These are phyloP conservation scores for Pleurozium schreberi DNA, from an alignment of 225 moss, liverwort and hornwort genomes.

Conservation along the genomic window DNA sequence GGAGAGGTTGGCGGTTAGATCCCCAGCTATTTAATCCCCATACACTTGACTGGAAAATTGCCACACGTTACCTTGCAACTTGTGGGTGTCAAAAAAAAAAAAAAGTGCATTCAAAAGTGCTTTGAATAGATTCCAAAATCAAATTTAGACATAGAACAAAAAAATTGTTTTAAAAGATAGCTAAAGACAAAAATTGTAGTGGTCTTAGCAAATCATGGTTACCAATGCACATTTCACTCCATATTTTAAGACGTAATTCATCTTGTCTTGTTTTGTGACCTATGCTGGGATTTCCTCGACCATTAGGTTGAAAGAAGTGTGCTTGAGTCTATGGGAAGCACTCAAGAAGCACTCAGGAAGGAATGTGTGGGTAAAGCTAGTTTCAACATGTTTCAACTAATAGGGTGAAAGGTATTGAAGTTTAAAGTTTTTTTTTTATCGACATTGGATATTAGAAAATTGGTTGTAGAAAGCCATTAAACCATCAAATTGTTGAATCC, in stretches of 20 bases:
- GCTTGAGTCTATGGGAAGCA: neutral
- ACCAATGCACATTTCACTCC: neutral
- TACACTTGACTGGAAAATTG: too few species aligned
- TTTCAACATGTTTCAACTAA: rapidly evolving
- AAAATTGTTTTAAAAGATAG: neutral
- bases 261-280: rapidly evolving
- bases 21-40: too few species aligned
- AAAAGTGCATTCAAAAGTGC: neutral
- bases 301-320: rapidly evolving
- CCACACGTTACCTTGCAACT: too few species aligned
- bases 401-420: neutral
- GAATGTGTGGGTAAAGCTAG: neutral
- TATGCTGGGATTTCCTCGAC: rapidly evolving
- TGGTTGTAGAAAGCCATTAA: neutral
- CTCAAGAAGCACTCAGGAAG: rapidly evolving
- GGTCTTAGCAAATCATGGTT: neutral
- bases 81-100: too few species aligned
- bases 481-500: neutral
- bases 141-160: neutral
- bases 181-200: neutral
- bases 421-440: too few species aligned
- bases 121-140: neutral
- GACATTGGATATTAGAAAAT: neutral
- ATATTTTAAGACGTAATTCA: neutral
- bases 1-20: too few species aligned